Evolutionary conservation across 2,329 filamentous ascomycete species (phyloP).

Genomic region (Thelonectria discophora): DNA sequence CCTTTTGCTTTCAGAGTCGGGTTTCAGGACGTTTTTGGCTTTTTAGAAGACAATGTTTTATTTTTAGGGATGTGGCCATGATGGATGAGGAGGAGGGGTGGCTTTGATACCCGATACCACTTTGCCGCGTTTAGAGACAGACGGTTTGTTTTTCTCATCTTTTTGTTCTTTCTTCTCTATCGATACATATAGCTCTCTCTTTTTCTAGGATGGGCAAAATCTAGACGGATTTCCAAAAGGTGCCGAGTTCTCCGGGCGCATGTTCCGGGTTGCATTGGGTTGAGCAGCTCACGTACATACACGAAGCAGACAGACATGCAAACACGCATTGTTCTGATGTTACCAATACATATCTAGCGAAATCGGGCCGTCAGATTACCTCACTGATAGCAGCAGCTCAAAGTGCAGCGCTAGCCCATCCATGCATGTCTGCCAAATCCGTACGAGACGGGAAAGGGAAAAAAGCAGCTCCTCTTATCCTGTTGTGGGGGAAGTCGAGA

Average conservation of each 20-base stretch:
- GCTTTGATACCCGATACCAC: conserved; percentile 34
- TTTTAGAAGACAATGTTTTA: conserved; percentile 3
- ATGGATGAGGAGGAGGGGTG: background rate
- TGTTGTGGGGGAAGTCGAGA: too few relatives aligned
- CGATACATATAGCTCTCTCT: background rate
- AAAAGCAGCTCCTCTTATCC: too few relatives aligned
- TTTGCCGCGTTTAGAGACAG: conserved; percentile 21
- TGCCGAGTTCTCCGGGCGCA: background rate
- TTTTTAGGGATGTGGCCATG: conserved; percentile 14
- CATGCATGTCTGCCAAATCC: too few relatives aligned
- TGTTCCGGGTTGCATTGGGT: background rate
- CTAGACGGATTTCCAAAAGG: too few relatives aligned
- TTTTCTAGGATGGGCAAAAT: too few relatives aligned
- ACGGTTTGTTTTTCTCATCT: background rate
- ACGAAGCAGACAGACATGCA: background rate
- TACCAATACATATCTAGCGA: background rate
- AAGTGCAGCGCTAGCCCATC: background rate
- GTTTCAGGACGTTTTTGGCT: background rate
- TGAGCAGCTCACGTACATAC: background rate
- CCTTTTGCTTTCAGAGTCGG: conserved; percentile 8
- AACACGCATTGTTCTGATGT: too few relatives aligned
- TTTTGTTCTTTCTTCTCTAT: background rate
- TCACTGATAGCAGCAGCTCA: background rate
- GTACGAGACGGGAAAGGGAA: too few relatives aligned
- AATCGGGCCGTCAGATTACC: background rate